Percentiles rank a stretch among this genome's conserved stretches.
Conservation (phyloP, 2,329 filamentous ascomycete genomes). For the Cladosporium sp. region DNA sequence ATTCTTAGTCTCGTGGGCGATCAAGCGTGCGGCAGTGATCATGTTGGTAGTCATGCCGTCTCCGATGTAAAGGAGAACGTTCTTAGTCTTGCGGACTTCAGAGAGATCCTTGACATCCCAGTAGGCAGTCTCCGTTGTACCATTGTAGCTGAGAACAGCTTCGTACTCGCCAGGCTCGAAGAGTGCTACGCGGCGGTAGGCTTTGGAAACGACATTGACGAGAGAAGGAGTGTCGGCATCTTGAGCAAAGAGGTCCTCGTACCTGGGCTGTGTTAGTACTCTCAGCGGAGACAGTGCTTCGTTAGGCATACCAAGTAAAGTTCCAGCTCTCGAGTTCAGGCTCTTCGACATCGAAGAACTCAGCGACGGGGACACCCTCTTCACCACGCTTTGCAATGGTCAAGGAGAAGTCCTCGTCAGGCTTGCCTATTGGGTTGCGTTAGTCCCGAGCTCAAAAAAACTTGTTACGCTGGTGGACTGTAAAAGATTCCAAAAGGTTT, state of each 20-base stretch:
- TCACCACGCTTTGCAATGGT: constrained; percentile 67
- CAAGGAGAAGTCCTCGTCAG: constrained; percentile 74
- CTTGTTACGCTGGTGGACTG: not conserved
- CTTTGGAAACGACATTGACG: constrained; percentile 79
- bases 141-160: constrained; percentile 75
- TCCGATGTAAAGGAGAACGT: constrained; percentile 82
- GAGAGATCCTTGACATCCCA: constrained; percentile 75
- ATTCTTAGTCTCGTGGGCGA: constrained; percentile 80
- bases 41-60: constrained; percentile 66
- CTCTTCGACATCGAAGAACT: constrained; percentile 70
- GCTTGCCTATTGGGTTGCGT: constrained; percentile 42
- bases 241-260: constrained; percentile 68
- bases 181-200: constrained; percentile 72
- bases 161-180: constrained; percentile 78
- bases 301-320: constrained; percentile 74
- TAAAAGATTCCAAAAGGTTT: not conserved
- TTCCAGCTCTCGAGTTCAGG: constrained; percentile 77
- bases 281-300: not conserved
- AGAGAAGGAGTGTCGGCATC: constrained; percentile 68
- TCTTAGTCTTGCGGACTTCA: constrained; percentile 74
- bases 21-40: constrained; percentile 67
- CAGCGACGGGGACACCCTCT: constrained; percentile 55
- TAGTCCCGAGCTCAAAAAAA: not conserved
- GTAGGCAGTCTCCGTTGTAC: constrained; percentile 68
- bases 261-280: constrained; percentile 10